A percentile compares a stretch with the other conserved stretches of the same genome.
These are phyloP conservation scores for Phytophthora hibernalis DNA, from an alignment of 352 stramenopile genomes.

Conservation along the genomic window DNA sequence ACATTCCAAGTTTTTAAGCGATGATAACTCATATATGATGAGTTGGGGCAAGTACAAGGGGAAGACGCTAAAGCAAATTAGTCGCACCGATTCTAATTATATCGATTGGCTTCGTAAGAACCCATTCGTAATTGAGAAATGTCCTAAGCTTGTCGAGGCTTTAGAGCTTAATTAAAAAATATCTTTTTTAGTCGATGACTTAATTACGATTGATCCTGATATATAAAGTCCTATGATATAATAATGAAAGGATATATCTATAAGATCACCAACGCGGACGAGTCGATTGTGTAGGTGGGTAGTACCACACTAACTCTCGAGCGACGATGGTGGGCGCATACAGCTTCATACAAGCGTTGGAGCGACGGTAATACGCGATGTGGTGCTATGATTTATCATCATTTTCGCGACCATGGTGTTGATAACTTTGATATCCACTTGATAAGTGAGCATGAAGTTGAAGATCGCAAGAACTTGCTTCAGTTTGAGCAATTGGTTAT, in stretches of 20 bases:
- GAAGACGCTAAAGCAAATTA: no score
- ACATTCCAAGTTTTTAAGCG: no score
- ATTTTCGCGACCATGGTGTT: conserved; percentile 8
- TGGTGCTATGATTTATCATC: conserved; percentile 3
- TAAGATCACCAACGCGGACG: conserved; percentile 19
- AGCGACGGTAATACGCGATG: neutral
- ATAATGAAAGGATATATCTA: conserved; percentile 31
- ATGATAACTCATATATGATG: no score
- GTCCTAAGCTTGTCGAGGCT: no score
- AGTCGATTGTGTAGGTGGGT: conserved; percentile 22
- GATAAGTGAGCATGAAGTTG: conserved; percentile 24
- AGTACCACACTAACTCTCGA: conserved; percentile 2
- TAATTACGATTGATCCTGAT: conserved; percentile 11
- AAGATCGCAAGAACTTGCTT: conserved; percentile 10
- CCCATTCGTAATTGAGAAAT: no score
- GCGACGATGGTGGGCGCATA: neutral
- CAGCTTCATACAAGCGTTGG: neutral
- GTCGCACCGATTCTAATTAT: no score
- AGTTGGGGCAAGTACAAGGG: no score
- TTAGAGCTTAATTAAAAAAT: no score
- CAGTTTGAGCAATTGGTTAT: conserved; percentile 27
- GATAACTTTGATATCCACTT: conserved; percentile 14
- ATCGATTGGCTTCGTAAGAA: no score
- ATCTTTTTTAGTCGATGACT: no score
- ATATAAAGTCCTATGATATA: conserved; percentile 25